Percentiles rank a stretch among this genome's conserved stretches.
These are phyloP conservation scores for Penicillium polonicum DNA, from an alignment of 2,329 filamentous ascomycete species.

Conservation along the genomic window DNA sequence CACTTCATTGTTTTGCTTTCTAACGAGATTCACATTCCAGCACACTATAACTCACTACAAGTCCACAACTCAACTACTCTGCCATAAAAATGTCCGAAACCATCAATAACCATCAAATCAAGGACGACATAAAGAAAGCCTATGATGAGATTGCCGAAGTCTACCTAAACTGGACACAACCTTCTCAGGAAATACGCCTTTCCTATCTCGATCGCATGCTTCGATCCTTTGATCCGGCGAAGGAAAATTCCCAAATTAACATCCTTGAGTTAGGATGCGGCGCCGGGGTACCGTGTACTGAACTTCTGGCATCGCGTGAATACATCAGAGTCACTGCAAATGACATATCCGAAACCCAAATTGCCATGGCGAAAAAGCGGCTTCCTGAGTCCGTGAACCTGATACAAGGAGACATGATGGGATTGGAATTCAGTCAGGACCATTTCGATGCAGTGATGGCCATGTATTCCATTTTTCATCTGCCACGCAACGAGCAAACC, in stretches of 20 bases:
- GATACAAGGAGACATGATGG: slow-evolving; percentile 45
- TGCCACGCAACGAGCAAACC: slow-evolving; percentile 53
- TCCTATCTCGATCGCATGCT: slow-evolving; percentile 34
- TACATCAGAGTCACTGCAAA: slow-evolving; percentile 40
- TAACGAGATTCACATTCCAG: not conserved
- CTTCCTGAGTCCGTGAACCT: slow-evolving; percentile 28
- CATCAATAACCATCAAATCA: slow-evolving; percentile 6
- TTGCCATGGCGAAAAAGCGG: slow-evolving; percentile 34
- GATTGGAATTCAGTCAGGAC: slow-evolving; percentile 32
- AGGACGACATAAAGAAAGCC: slow-evolving; percentile 22
- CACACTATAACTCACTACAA: not conserved
- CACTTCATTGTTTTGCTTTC: not conserved
- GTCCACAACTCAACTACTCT: not conserved
- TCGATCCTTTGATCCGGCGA: slow-evolving; percentile 10
- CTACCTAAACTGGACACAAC: slow-evolving; percentile 40
- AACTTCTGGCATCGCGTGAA: slow-evolving; percentile 17
- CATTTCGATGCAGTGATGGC: slow-evolving; percentile 52
- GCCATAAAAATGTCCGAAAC: not conserved
- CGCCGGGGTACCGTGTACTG: slow-evolving; percentile 37
- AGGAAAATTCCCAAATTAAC: not conserved
- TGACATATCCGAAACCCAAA: slow-evolving; percentile 44
- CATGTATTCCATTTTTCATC: slow-evolving; percentile 57
- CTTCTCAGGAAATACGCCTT: slow-evolving; percentile 30
- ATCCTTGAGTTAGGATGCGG: slow-evolving; percentile 47
- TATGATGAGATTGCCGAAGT: slow-evolving; percentile 40